Evolutionary conservation across 441 rosid species (phyloP).

Genomic region (Adansonia gregorii): DNA sequence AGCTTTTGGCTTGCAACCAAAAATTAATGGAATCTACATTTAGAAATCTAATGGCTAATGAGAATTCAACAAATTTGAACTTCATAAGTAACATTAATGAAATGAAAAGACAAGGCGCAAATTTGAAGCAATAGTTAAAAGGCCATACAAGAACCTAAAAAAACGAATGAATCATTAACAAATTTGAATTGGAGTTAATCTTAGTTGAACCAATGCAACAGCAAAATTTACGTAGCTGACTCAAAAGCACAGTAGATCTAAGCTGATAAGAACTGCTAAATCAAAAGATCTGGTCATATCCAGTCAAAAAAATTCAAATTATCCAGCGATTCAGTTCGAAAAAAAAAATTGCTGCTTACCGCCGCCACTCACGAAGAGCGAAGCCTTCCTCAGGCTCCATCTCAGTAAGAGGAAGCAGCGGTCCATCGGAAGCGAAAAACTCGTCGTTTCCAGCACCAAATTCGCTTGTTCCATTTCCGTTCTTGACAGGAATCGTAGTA

Average conservation of each 20-base stretch:
- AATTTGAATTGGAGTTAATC: background rate
- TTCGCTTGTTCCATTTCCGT: conserved; percentile 48
- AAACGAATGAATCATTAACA: conserved; percentile 10
- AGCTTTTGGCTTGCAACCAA: background rate
- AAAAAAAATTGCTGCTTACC: conserved; percentile 42
- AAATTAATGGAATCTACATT: background rate
- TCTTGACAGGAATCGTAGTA: conserved; percentile 47
- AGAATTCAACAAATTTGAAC: conserved; percentile 12
- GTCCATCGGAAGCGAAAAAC: conserved; percentile 58
- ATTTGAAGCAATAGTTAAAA: background rate
- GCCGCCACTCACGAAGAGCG: conserved; percentile 80
- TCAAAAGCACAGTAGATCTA: conserved; percentile 23
- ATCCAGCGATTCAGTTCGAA: conserved; percentile 15
- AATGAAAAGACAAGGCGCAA: background rate
- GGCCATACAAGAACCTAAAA: background rate
- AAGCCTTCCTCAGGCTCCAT: conserved; percentile 66
- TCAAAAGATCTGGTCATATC: conserved; percentile 37
- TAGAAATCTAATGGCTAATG: too few relatives aligned
- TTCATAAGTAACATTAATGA: background rate
- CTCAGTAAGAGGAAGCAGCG: conserved; percentile 66
- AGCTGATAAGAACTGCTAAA: conserved; percentile 21
- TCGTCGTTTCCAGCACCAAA: conserved; percentile 42
- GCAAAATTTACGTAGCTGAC: conserved; percentile 1
- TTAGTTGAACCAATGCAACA: conserved; percentile 23
- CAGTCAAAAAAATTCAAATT: conserved; percentile 10